Conservation (phyloP, 768 basidiomycete species). For the Pisolithus albus region DNA sequence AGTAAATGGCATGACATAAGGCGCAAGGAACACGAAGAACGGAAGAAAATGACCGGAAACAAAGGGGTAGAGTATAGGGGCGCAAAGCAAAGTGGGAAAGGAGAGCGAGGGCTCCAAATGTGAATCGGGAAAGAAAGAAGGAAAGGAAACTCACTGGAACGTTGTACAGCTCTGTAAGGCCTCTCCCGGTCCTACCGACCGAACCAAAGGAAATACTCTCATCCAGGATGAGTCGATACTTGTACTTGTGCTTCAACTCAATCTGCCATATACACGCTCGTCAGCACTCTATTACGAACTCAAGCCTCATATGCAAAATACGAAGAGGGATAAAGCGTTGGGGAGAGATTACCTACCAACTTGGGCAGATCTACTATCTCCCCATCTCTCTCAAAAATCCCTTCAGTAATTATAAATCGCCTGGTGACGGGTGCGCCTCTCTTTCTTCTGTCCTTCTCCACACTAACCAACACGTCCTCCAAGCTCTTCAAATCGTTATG, state of each 20-base stretch:
- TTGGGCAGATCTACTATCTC: constrained; percentile 88
- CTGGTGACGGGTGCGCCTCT: constrained; percentile 76
- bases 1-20: neutral
- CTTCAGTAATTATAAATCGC: constrained; percentile 94
- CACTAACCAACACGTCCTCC: constrained; percentile 75
- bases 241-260: constrained; percentile 91
- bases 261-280: constrained; percentile 44
- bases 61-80: neutral
- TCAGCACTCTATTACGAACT: neutral
- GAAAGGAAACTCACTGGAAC: constrained; percentile 58
- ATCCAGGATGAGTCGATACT: constrained; percentile 91
- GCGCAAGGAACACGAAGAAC: neutral
- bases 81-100: neutral
- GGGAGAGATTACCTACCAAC: constrained; percentile 49
- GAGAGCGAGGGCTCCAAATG: no score
- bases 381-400: constrained; percentile 94
- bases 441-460: constrained; percentile 87
- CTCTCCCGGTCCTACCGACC: constrained; percentile 89
- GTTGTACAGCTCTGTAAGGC: constrained; percentile 90
- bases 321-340: neutral
- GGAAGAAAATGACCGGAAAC: neutral
- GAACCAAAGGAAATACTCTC: constrained; percentile 92
- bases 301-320: neutral
- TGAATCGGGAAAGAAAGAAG: neutral
- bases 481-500: constrained; percentile 91